Evolutionary conservation across 331 rosid species (phyloP).

Genomic region (Prunus yedoensis): DNA sequence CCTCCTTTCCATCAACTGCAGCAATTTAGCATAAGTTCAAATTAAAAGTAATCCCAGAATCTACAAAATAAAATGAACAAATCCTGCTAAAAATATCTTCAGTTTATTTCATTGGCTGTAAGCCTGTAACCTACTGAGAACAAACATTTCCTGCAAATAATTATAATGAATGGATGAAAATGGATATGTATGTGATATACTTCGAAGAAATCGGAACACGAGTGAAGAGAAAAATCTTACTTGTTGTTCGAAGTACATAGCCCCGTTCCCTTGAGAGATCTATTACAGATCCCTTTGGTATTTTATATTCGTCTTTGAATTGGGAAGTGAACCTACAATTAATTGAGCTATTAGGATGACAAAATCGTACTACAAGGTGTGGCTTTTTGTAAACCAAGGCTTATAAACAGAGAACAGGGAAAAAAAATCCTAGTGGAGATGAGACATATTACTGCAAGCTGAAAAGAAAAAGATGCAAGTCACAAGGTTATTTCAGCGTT

Average conservation of each 20-base stretch:
- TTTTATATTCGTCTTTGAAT: constrained; percentile 85
- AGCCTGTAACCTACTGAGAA: neutral
- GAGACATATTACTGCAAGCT: constrained; percentile 3
- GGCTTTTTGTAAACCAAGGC: neutral
- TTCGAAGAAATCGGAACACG: neutral
- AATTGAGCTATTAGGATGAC: constrained; percentile 18
- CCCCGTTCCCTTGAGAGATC: constrained; percentile 72
- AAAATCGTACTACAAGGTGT: constrained; percentile 8
- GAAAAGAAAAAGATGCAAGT: neutral
- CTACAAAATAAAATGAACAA: neutral
- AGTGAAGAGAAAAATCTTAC: constrained; percentile 49
- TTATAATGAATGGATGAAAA: neutral
- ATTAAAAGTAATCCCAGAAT: neutral
- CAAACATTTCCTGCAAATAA: neutral
- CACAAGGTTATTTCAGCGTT: neutral
- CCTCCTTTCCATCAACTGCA: constrained; percentile 89
- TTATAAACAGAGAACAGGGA: neutral
- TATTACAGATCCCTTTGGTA: constrained; percentile 82
- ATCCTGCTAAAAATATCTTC: neutral
- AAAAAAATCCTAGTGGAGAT: constrained; percentile 1
- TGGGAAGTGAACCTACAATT: constrained; percentile 89
- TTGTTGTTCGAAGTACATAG: constrained; percentile 70
- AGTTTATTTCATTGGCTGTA: neutral
- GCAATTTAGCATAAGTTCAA: neutral
- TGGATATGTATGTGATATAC: neutral